Percentiles rank a stretch among this genome's conserved stretches.
phyloP scores from a whole-genome alignment of 371 early-diverging fungal species.

The Umbelopsis sp. region DNA sequence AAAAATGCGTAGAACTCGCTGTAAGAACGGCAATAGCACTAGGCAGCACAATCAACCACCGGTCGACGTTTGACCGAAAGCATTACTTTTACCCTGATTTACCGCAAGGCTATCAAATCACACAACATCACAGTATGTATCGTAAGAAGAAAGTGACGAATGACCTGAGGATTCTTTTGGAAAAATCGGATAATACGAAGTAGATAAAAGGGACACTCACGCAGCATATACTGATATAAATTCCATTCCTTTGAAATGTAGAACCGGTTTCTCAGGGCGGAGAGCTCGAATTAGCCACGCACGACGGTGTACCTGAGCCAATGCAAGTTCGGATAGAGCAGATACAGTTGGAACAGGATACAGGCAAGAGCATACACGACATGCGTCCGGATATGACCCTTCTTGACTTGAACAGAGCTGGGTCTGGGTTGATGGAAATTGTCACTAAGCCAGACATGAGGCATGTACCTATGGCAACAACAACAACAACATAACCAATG shows the following conservation, averaged over 20 bases:
- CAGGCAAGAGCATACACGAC: constrained; percentile 83
- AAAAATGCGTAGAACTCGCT: constrained; percentile 72
- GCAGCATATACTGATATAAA: not conserved
- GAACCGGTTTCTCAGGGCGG: constrained; percentile 77
- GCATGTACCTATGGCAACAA: constrained; percentile 23
- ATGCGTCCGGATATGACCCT: constrained; percentile 61
- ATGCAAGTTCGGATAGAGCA: constrained; percentile 76
- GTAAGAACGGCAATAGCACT: constrained; percentile 77
- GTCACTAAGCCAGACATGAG: constrained; percentile 86
- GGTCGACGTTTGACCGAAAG: constrained; percentile 87
- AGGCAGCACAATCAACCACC: constrained; percentile 62
- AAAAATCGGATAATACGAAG: no score
- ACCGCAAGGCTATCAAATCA: constrained; percentile 93
- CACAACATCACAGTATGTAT: constrained; percentile 74
- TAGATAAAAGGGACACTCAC: not conserved
- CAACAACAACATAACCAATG: no score
- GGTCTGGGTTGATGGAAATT: constrained; percentile 88
- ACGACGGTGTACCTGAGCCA: constrained; percentile 58
- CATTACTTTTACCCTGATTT: constrained; percentile 95
- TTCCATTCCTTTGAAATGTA: constrained; percentile 20
- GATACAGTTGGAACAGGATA: constrained; percentile 92
- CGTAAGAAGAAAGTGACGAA: no score
- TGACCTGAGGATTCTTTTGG: no score
- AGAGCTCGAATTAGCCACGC: constrained; percentile 43
- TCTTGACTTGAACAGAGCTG: constrained; percentile 90